Base-by-base conservation (phyloP, 2,329 filamentous ascomycete genomes). In the Talaromyces funiculosus region DNA sequence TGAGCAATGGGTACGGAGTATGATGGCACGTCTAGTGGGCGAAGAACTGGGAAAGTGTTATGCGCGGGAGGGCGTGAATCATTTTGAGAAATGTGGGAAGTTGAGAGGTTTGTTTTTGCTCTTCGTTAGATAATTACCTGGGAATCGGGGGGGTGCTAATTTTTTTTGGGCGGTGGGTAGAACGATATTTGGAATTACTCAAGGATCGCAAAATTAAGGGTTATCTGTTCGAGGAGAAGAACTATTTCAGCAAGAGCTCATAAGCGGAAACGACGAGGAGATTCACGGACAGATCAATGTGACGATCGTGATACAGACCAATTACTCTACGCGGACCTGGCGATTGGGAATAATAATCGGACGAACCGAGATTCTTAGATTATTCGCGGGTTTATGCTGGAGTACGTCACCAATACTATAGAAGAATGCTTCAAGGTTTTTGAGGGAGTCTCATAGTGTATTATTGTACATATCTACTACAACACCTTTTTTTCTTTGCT, bases 21-120 rank as follows among this genome's bases (percentile, higher is more conserved):
- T 88, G 85, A 88, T 88, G 85, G 82, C 84, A 60, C 76, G 85
- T 64, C 73, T 88, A 62, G 84, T 88, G 54, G 76, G 84, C 47
- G 84, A 88, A 72, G 85, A 88, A 76, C 78, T 88, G 81, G 82
- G 83, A 66, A 87, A 86, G 77, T 88, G 85, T 76, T 88, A 88
- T 75, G 76, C 79, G 66, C 76, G 81, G 62, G 84, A 88, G 75
- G 85, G 85, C 8, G 84, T 86, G 58, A 87, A 87, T 70, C 85
- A 88, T 73, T 72, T 88, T 68, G 84, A 87, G 80, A 87, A 87
- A 75, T 88, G 85, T 71, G 85, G 84, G 66, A 79, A 81, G 70
- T 75, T 87, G 75, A 80, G 85, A 82, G 85, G 85, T 87, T 73
- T 71, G 81, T 75, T 53, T 61, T 20, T 33, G 3, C 18, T 6